These are phyloP conservation scores for Elongisporangium senticosum DNA, from an alignment of 352 stramenopile genomes.

Conservation along the genomic window DNA sequence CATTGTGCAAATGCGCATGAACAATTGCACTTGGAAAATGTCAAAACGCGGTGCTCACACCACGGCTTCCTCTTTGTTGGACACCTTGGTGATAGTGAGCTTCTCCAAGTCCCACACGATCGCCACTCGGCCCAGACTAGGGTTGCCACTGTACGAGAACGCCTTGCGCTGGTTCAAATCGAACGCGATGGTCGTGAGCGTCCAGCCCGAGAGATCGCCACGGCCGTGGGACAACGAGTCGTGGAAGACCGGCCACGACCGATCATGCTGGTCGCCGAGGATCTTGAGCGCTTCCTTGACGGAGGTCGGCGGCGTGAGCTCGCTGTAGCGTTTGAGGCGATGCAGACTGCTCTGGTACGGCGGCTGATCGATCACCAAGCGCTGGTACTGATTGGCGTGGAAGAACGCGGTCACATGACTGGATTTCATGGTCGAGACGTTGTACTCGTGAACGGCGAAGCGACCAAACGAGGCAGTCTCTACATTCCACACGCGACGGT, in stretches of 20 bases:
- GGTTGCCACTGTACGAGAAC: constrained; percentile 50
- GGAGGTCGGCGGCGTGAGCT: constrained; percentile 31
- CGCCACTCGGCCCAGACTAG: constrained; percentile 18
- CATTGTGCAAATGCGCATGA: too few species aligned
- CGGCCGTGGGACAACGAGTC: constrained; percentile 46
- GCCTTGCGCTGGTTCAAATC: constrained; percentile 36
- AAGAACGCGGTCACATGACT: constrained; percentile 40
- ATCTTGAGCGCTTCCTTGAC: constrained; percentile 39
- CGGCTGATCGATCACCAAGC: constrained; percentile 48
- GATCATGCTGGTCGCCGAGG: constrained; percentile 64
- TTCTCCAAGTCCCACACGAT: constrained; percentile 45
- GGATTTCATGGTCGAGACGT: constrained; percentile 2
- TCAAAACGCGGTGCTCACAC: too few species aligned
- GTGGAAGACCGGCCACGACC: constrained; percentile 56
- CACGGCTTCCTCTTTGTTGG: too few species aligned
- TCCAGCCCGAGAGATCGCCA: constrained; percentile 66
- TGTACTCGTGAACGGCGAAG: constrained; percentile 36
- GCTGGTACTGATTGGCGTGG: constrained; percentile 76
- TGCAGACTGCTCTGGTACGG: constrained; percentile 66
- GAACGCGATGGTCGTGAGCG: constrained; percentile 63
- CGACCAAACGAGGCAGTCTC: constrained; percentile 63
- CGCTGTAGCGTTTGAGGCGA: constrained; percentile 50
- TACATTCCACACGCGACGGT: constrained; percentile 52
- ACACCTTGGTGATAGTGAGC: constrained; percentile 18
- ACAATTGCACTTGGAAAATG: too few species aligned